A percentile compares a stretch with the other conserved stretches of the same genome.
These are phyloP conservation scores for Bryoglossum gracile DNA, from an alignment of 495 filamentous ascomycete species.

Conservation along the genomic window DNA sequence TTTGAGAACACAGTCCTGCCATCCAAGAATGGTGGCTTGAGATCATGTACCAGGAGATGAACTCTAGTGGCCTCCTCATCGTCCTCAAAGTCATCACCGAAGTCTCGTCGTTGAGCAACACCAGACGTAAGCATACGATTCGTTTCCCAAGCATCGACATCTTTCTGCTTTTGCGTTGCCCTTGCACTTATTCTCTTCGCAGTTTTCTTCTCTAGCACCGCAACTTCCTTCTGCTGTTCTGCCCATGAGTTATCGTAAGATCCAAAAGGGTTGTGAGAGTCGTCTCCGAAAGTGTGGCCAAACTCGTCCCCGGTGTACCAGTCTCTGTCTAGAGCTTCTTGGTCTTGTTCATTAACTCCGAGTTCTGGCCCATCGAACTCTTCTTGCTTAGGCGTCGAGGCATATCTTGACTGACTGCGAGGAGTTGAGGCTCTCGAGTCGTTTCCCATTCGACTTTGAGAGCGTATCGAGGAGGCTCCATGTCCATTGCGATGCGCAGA, in stretches of 20 bases:
- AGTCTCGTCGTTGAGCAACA: conserved; percentile 82
- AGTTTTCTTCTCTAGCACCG: conserved; percentile 65
- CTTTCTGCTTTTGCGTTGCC: conserved; percentile 78
- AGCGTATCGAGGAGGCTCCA: conserved; percentile 27
- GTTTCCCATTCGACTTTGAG: conserved; percentile 30
- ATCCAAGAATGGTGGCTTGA: conserved; percentile 93
- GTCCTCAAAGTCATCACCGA: conserved; percentile 74
- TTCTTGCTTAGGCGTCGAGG: conserved; percentile 40
- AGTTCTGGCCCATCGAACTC: conserved; percentile 49
- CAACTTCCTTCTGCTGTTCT: conserved; percentile 65
- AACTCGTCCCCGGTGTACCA: conserved; percentile 81
- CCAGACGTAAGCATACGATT: conserved; percentile 97
- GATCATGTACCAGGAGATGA: conserved; percentile 88
- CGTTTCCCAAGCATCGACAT: conserved; percentile 95
- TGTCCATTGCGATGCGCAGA: conserved; percentile 31
- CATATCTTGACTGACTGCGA: conserved; percentile 34
- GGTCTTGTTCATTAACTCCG: conserved; percentile 37
- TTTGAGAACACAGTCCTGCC: conserved; percentile 94
- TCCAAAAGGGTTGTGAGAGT: conserved; percentile 63
- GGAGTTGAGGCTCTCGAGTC: conserved; percentile 39
- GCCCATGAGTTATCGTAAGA: conserved; percentile 57
- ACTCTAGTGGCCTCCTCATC: conserved; percentile 87
- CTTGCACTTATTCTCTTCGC: conserved; percentile 62
- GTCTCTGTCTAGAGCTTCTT: conserved; percentile 71
- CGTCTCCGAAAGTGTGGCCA: conserved; percentile 71